Percentiles rank a stretch among this genome's conserved stretches.
These are phyloP conservation scores for Hura crepitans DNA, from an alignment of 441 rosid species.

Conservation along the genomic window DNA sequence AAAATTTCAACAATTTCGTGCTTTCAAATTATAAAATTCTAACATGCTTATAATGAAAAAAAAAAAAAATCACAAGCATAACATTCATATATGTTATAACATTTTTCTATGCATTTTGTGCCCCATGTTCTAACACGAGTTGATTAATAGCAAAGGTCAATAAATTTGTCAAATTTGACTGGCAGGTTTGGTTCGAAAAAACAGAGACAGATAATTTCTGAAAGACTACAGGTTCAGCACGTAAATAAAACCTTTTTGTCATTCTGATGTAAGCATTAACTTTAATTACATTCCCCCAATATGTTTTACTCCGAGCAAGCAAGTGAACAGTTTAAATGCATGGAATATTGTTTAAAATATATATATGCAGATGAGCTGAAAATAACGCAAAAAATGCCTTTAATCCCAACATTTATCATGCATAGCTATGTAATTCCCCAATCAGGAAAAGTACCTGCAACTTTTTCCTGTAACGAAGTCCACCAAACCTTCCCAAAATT, in stretches of 20 bases:
- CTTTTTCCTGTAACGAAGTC: constrained; percentile 74
- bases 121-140: neutral
- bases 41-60: neutral
- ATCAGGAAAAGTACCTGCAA: constrained; percentile 54
- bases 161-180: neutral
- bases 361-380: neutral
- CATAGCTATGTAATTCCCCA: neutral
- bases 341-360: neutral
- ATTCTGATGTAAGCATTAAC: neutral
- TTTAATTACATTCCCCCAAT: neutral
- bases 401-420: neutral
- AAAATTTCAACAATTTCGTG: neutral
- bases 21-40: too few species aligned
- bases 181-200: neutral
- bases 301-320: neutral
- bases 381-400: neutral
- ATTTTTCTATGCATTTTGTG: neutral
- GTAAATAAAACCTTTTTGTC: neutral
- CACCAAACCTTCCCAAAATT: constrained; percentile 58
- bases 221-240: neutral
- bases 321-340: neutral
- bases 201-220: neutral
- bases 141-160: neutral
- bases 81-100: neutral
- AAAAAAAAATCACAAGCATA: too few species aligned